Evolutionary conservation across 257 asterid genomes (phyloP).

Genomic region (Fraxinus americana): DNA sequence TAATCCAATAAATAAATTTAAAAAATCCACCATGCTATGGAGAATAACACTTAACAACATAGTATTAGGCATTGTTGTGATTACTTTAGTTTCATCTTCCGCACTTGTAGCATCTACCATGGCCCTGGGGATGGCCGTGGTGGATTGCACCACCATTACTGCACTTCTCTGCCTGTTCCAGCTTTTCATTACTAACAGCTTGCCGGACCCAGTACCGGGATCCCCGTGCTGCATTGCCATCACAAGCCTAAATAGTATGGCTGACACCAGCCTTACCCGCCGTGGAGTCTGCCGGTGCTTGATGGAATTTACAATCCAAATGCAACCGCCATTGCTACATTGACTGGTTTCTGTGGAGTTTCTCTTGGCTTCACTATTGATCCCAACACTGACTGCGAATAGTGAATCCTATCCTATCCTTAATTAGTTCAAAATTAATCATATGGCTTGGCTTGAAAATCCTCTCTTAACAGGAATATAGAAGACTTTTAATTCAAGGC

Average conservation of each 20-base stretch:
- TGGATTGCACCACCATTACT: conserved; percentile 66
- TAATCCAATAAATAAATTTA: neutral
- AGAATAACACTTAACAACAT: neutral
- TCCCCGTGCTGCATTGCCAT: conserved; percentile 89
- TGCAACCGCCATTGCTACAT: conserved; percentile 83
- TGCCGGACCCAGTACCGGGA: conserved; percentile 73
- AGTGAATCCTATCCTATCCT: conserved; percentile 34
- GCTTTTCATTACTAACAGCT: conserved; percentile 62
- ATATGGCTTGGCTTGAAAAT: too few species aligned
- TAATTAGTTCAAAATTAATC: too few species aligned
- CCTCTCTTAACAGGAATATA: neutral
- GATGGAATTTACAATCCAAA: conserved; percentile 66
- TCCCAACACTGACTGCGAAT: conserved; percentile 82
- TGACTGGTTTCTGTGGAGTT: conserved; percentile 91
- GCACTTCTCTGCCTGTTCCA: conserved; percentile 72
- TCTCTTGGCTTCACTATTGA: conserved; percentile 83
- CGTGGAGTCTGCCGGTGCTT: conserved; percentile 68
- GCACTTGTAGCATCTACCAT: neutral
- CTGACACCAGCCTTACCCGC: conserved; percentile 47
- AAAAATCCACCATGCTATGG: neutral
- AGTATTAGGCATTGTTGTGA: neutral
- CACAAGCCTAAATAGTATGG: conserved; percentile 49
- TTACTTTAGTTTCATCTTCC: conserved; percentile 4
- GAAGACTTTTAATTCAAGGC: neutral
- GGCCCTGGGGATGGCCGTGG: neutral